Evolutionary conservation across 176 grass and related monocot genomes (phyloP), one percentile per base, ranked within the genome.

Genomic region (Eremochloa ophiuroides): DNA sequence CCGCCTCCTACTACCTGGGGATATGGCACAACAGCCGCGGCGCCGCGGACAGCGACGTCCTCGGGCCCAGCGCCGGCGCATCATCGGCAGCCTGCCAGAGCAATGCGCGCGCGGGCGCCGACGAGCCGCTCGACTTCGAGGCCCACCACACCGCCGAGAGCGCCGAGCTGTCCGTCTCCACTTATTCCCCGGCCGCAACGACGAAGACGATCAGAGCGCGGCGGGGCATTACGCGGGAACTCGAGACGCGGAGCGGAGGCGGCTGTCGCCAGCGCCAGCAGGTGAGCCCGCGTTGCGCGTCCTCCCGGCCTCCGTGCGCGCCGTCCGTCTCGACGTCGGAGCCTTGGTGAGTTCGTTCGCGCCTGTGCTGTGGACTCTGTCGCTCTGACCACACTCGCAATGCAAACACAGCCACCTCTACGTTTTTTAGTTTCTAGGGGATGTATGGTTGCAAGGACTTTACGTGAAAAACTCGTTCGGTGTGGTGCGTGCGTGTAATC

Each of bases 1-100:
- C 83, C 30, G 85, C 77, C 18, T 91, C 94, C 4, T 97, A 97
- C 83, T 83, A 76, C 42, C 77, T 94, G 9, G 84, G 69, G 44
- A 83, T 97, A 60, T 97, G 89, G 89, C 85, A 94, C 74, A 84
- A 90, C 83, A 82, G 73, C 51, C 82, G 67, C 30, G 50, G 73
- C 53, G 82, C 66, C 18, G 30, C 75, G 40, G 74, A 77, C 62
- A 69, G 71, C 62, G 28, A 29, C 75, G 39, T 82, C 64, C 27
- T 77, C 66, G 84, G 82, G 1, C 69, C 47, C 3, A 18, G 58
- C 39, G 14, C 77, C 31, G 77, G 12, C 56, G 25, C 83, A 33
- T 18, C 50, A 10, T 12, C 44, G 66, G 43, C 56, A 62, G 51
- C 68, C 42, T 97, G 94, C 83, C 59, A 23, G 7, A 34, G 16